Conservation (phyloP, 495 filamentous ascomycete genomes). For the Tricharina praecox region DNA sequence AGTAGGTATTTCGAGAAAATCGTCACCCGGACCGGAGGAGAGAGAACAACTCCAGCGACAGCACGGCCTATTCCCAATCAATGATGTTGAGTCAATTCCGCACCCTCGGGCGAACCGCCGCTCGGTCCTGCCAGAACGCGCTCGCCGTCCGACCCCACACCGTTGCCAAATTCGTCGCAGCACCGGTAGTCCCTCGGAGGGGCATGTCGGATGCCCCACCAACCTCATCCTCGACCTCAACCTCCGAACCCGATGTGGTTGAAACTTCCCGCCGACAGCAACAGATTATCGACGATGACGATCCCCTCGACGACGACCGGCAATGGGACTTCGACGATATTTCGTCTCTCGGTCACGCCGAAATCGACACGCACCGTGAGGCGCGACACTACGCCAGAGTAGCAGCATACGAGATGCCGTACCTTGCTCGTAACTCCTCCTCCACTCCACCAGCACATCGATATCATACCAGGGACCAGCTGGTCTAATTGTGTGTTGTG, state of each 20-base stretch:
- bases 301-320: no score
- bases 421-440: slow-evolving; percentile 54
- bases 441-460: slow-evolving; percentile 1
- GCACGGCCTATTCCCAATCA: neutral
- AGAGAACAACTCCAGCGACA: neutral
- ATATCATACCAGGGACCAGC: neutral
- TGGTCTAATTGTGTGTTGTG: neutral
- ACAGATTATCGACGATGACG: no score
- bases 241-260: no score
- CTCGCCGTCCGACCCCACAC: neutral
- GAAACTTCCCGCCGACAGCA: no score
- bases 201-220: neutral
- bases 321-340: slow-evolving; percentile 48
- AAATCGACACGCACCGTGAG: slow-evolving; percentile 81
- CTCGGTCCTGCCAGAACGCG: neutral
- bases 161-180: neutral
- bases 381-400: slow-evolving; percentile 73
- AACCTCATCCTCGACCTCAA: no score
- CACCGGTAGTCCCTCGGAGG: neutral
- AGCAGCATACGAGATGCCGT: slow-evolving; percentile 89
- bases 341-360: slow-evolving; percentile 56
- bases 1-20: no score
- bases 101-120: neutral
- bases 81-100: slow-evolving; percentile 1
- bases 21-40: no score